Percentiles rank a stretch among this genome's conserved stretches.
Conservation (phyloP, 345 rosid species). For the Ceriops tagal region DNA sequence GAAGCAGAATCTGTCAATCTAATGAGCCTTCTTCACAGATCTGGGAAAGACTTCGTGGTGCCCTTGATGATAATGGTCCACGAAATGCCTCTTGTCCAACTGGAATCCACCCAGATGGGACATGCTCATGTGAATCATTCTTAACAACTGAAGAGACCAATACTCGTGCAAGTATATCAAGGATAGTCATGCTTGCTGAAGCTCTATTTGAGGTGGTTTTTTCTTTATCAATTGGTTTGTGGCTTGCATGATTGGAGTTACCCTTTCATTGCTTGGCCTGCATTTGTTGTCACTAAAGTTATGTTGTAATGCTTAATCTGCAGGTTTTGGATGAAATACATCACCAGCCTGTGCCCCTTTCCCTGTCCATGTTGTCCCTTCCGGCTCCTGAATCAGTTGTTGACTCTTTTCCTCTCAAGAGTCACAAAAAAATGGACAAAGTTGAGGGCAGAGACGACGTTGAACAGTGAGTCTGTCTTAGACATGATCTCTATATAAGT, state of each 20-base stretch:
- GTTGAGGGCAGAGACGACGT: constrained; percentile 28
- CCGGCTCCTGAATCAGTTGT: constrained; percentile 72
- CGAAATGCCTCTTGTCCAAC: constrained; percentile 49
- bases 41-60: constrained; percentile 59
- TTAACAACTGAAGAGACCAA: constrained; percentile 42
- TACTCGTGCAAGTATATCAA: constrained; percentile 58
- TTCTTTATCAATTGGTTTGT: constrained; percentile 4
- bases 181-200: constrained; percentile 77
- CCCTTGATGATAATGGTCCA: constrained; percentile 39
- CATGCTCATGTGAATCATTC: constrained; percentile 58
- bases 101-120: constrained; percentile 57
- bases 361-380: constrained; percentile 45
- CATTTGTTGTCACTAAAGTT: constrained; percentile 5
- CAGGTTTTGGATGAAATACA: constrained; percentile 81
- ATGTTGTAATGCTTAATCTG: constrained; percentile 7
- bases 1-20: not conserved
- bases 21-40: constrained; percentile 34
- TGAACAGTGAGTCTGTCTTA: constrained; percentile 50
- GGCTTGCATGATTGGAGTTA: not conserved
- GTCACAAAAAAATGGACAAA: constrained; percentile 40
- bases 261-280: not conserved
- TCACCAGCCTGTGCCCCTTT: constrained; percentile 51
- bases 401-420: constrained; percentile 60
- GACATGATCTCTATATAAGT: not conserved
- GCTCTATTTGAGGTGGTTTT: constrained; percentile 69